Evolutionary conservation across 2,329 filamentous ascomycete species (phyloP).

Genomic region (Coleophoma eucalyptorum): DNA sequence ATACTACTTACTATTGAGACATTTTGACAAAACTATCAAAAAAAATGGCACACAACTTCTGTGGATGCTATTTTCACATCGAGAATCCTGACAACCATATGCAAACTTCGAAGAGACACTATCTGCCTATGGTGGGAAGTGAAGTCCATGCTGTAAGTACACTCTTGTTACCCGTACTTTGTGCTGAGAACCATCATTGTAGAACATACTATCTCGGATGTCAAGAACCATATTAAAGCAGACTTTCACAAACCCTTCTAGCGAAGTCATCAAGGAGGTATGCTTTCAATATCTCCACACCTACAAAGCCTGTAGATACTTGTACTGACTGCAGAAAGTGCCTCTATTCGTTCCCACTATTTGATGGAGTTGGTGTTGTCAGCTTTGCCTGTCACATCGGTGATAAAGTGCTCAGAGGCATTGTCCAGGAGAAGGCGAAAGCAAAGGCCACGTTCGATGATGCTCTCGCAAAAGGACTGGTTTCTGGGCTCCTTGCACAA

Average conservation of each 20-base stretch:
- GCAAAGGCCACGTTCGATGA: constrained; percentile 56
- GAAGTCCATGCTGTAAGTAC: not conserved
- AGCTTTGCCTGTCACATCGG: constrained; percentile 63
- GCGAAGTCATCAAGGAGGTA: constrained; percentile 34
- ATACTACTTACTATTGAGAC: too few relatives aligned
- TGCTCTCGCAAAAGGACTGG: constrained; percentile 54
- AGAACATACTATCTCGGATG: constrained; percentile 49
- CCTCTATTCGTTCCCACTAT: constrained; percentile 67
- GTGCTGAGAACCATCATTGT: not conserved
- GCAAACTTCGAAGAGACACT: not conserved
- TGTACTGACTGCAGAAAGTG: constrained; percentile 33
- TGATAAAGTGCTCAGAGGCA: constrained; percentile 53
- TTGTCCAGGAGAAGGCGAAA: constrained; percentile 62
- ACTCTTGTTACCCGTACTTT: not conserved
- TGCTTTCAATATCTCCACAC: not conserved
- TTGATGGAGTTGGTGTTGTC: constrained; percentile 68
- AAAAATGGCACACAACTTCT: not conserved
- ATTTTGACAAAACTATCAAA: too few relatives aligned
- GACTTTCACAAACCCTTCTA: constrained; percentile 57
- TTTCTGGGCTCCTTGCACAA: constrained; percentile 64
- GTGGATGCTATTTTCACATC: not conserved
- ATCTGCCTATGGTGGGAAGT: not conserved
- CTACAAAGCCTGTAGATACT: not conserved
- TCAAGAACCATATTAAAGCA: constrained; percentile 46
- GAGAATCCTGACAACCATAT: not conserved